Evolutionary conservation across 2,329 filamentous ascomycete species (phyloP).

Genomic region (Aspergillus pseudoviridinutans): DNA sequence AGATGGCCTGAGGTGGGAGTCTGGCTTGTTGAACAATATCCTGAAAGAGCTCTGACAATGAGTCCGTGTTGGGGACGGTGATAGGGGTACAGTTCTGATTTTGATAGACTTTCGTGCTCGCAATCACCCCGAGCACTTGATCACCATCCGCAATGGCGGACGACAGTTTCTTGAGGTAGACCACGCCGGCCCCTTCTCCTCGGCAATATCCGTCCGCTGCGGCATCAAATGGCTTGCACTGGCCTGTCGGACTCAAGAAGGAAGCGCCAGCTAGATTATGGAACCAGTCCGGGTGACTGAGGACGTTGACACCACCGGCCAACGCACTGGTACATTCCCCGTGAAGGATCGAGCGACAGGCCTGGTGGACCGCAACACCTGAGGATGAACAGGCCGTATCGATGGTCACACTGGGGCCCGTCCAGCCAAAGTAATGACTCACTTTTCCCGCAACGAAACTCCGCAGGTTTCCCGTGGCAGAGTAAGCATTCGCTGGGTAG

Average conservation of each 20-base stretch:
- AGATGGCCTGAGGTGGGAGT: slow-evolving; percentile 20
- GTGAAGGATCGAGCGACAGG: slow-evolving; percentile 17
- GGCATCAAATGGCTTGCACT: slow-evolving; percentile 47
- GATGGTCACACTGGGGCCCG: slow-evolving; percentile 38
- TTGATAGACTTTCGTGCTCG: slow-evolving; percentile 26
- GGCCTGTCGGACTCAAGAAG: slow-evolving; percentile 44
- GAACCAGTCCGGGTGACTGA: slow-evolving; percentile 23
- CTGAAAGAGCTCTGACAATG: slow-evolving; percentile 27
- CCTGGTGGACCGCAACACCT: slow-evolving; percentile 31
- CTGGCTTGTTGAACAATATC: slow-evolving; percentile 19
- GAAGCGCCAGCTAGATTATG: slow-evolving; percentile 31
- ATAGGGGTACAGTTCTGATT: slow-evolving; percentile 24
- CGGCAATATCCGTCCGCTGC: slow-evolving; percentile 51
- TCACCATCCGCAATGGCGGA: slow-evolving; percentile 46
- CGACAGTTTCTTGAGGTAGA: slow-evolving; percentile 46
- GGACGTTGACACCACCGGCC: slow-evolving; percentile 34
- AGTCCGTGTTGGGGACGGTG: slow-evolving; percentile 14
- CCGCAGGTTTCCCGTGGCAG: slow-evolving; percentile 16
- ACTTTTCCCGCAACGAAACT: slow-evolving; percentile 29
- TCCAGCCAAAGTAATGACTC: slow-evolving; percentile 43
- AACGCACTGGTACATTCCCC: slow-evolving; percentile 26
- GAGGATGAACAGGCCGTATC: slow-evolving; percentile 44
- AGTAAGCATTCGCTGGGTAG: slow-evolving; percentile 28
- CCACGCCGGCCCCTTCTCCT: slow-evolving; percentile 43
- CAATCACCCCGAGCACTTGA: slow-evolving; percentile 42